Evolutionary conservation across 2,329 filamentous ascomycete species (phyloP).

Genomic region (Epichloe gansuensis): DNA sequence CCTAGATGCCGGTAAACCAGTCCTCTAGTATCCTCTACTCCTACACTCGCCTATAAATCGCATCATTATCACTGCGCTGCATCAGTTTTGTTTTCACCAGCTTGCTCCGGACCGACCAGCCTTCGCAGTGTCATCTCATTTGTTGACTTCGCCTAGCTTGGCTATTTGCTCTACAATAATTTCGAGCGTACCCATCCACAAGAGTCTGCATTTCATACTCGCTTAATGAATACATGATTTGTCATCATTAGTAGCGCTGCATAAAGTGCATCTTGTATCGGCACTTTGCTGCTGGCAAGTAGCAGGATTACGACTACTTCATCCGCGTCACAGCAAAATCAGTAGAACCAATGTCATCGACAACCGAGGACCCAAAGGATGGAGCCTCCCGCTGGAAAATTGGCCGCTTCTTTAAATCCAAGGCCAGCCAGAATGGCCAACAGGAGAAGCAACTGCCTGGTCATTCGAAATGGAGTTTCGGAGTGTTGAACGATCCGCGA

Average conservation of each 20-base stretch:
- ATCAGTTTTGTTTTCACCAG: not conserved
- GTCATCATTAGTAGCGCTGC: not conserved
- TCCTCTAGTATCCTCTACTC: not conserved
- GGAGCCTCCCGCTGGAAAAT: not conserved
- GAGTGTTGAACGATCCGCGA: slow-evolving; percentile 7
- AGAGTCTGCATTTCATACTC: not conserved
- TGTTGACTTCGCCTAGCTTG: not conserved
- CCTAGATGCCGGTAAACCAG: slow-evolving; percentile 1
- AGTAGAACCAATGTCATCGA: slow-evolving; percentile 2
- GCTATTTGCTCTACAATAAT: not conserved
- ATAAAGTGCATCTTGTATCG: not conserved
- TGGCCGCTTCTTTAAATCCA: not conserved
- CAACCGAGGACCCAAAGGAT: slow-evolving; percentile 1
- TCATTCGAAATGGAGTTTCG: slow-evolving; percentile 7
- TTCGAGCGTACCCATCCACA: not conserved
- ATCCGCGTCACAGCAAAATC: not conserved
- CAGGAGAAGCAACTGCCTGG: not conserved
- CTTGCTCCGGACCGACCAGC: too few relatives aligned
- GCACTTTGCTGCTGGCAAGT: not conserved
- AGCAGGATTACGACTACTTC: not conserved
- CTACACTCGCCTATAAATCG: not conserved
- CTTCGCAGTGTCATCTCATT: too few relatives aligned
- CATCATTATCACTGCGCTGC: not conserved
- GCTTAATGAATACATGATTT: not conserved
- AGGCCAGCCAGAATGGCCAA: not conserved